A percentile compares a stretch with the other conserved stretches of the same genome.
Evolutionary conservation across 2,329 filamentous ascomycete genomes (phyloP).

Genomic region (Trichoderma harzianum): DNA sequence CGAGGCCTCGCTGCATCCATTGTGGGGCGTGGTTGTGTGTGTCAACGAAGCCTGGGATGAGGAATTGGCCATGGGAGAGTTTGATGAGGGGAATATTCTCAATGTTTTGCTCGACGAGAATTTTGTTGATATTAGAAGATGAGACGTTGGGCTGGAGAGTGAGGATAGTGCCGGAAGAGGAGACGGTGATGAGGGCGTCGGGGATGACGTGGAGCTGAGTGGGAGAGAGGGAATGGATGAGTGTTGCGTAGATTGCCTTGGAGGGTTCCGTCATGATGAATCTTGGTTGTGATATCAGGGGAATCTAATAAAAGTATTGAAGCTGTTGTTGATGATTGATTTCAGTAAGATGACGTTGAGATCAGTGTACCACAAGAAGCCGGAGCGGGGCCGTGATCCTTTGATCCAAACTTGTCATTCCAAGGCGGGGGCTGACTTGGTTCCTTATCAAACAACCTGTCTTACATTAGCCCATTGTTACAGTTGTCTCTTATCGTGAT

Average conservation of each 20-base stretch:
- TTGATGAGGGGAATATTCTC: conserved; percentile 8
- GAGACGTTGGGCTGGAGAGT: conserved; percentile 23
- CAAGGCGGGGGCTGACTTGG: not conserved
- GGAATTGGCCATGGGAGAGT: conserved; percentile 45
- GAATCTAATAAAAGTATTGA: not conserved
- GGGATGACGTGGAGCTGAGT: conserved; percentile 37
- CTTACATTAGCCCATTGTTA: not conserved
- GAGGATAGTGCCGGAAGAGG: conserved; percentile 26
- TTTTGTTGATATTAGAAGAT: conserved; percentile 18
- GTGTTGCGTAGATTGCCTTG: conserved; percentile 35
- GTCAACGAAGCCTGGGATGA: conserved; percentile 61
- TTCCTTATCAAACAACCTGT: not conserved
- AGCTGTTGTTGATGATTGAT: not conserved
- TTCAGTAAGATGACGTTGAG: not conserved
- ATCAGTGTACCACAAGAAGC: not conserved
- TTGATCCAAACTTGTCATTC: not conserved
- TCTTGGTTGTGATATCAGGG: not conserved
- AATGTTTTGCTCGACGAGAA: conserved; percentile 18
- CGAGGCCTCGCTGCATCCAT: conserved; percentile 47
- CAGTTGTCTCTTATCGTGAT: not conserved
- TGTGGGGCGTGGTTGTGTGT: conserved; percentile 67
- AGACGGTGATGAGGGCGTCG: conserved; percentile 34
- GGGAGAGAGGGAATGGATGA: conserved; percentile 39
- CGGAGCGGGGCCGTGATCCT: not conserved
- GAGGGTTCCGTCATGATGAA: not conserved